Percentiles rank a stretch among this genome's conserved stretches.
Conservation (phyloP, 2,329 filamentous ascomycete genomes). For the Gaeumannomyces tritici region DNA sequence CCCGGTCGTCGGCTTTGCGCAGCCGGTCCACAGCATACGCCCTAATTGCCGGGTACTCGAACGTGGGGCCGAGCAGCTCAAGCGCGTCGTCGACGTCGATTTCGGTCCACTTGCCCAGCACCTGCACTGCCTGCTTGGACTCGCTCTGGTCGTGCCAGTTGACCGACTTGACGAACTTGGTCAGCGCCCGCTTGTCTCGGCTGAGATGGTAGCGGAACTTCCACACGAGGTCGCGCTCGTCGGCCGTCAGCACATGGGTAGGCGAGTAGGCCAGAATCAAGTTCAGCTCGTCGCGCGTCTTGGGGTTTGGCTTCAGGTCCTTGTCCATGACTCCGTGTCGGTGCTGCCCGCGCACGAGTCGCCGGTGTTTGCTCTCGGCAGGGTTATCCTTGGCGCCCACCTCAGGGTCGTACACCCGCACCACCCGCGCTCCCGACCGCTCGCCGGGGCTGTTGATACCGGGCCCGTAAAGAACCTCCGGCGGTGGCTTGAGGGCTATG, state of each 20-base stretch:
- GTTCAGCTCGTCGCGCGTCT: constrained; percentile 89
- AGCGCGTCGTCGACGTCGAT: constrained; percentile 96
- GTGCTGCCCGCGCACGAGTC: constrained; percentile 80
- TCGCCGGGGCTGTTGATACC: constrained; percentile 67
- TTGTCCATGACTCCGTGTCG: constrained; percentile 91
- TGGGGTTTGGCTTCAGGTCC: constrained; percentile 91
- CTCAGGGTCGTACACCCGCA: constrained; percentile 89
- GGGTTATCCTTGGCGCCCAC: constrained; percentile 84
- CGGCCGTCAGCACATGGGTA: constrained; percentile 75
- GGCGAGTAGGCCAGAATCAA: constrained; percentile 86
- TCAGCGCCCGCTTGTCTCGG: constrained; percentile 82
- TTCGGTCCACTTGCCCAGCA: constrained; percentile 88
- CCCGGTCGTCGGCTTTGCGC: constrained; percentile 84
- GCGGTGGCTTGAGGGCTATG: constrained; percentile 66
- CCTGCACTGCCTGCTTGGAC: constrained; percentile 78
- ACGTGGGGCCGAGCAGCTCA: constrained; percentile 84
- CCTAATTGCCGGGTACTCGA: constrained; percentile 79
- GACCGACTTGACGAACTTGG: constrained; percentile 93
- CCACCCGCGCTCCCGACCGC: constrained; percentile 49
- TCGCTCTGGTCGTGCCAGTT: constrained; percentile 85
- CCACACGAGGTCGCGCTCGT: constrained; percentile 96
- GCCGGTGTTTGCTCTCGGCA: constrained; percentile 87
- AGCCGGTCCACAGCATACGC: constrained; percentile 90
- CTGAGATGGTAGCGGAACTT: constrained; percentile 94
- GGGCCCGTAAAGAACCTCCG: constrained; percentile 82